Conservation (phyloP, 768 basidiomycete species). For the Leucocoprinus leucothites region DNA sequence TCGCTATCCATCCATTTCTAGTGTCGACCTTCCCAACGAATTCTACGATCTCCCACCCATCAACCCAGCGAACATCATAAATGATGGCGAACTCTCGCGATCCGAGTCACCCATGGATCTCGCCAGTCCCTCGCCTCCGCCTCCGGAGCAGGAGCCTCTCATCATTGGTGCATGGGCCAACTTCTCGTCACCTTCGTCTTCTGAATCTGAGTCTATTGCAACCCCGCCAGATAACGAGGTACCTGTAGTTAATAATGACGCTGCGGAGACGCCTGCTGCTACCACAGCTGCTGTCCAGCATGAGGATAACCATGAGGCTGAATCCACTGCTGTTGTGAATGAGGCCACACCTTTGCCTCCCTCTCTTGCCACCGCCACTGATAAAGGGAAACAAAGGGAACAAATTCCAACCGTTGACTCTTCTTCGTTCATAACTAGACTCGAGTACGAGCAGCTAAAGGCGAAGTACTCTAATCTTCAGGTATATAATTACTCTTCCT, state of each 20-base stretch:
- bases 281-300: not conserved
- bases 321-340: not conserved
- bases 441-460: conserved; percentile 9
- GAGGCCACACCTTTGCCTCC: not conserved
- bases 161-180: conserved; percentile 43
- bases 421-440: not conserved
- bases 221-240: not conserved
- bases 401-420: conserved; percentile 9
- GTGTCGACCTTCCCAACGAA: not conserved
- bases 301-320: conserved; percentile 3
- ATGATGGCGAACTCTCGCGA: conserved; percentile 24
- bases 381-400: conserved; percentile 11
- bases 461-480: conserved; percentile 16
- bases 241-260: not conserved
- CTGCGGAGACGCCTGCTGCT: not conserved
- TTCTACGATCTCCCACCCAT: conserved; percentile 4
- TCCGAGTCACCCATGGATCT: conserved; percentile 50
- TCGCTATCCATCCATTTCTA: conserved; percentile 1
- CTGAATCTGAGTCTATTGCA: not conserved
- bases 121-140: conserved; percentile 34
- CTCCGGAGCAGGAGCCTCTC: conserved; percentile 28
- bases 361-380: not conserved
- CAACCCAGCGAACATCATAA: not conserved
- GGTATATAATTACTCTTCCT: conserved; percentile 15
- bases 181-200: conserved; percentile 32